Evolutionary conservation across 495 filamentous ascomycete species (phyloP).

Genomic region (Aspergillus biplanus): DNA sequence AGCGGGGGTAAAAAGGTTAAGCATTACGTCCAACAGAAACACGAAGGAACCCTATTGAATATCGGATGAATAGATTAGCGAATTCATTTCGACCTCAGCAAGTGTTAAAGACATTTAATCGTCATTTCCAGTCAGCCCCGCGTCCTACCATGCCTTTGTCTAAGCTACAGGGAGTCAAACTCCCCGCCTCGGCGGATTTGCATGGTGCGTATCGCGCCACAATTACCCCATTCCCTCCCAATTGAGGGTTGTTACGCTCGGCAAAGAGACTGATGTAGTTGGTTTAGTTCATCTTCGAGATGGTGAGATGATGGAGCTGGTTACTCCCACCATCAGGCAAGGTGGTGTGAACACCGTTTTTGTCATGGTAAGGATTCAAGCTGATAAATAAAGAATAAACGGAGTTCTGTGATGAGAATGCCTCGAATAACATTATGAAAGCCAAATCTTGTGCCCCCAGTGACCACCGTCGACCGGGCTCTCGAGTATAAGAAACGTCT

Average conservation of each 20-base stretch:
- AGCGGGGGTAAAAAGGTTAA: constrained; percentile 27
- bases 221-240: constrained; percentile 22
- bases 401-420: constrained; percentile 2
- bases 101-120: background rate
- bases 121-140: background rate
- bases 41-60: constrained; percentile 1
- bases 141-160: constrained; percentile 41
- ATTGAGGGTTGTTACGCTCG: background rate
- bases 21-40: background rate
- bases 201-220: constrained; percentile 50
- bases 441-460: constrained; percentile 75
- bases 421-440: constrained; percentile 29
- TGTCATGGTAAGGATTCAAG: constrained; percentile 66
- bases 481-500: constrained; percentile 74
- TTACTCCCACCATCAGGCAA: constrained; percentile 71
- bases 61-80: constrained; percentile 3
- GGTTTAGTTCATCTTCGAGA: constrained; percentile 68
- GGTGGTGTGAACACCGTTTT: constrained; percentile 80
- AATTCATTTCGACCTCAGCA: background rate
- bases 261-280: background rate
- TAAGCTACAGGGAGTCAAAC: constrained; percentile 50
- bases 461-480: constrained; percentile 74
- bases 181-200: constrained; percentile 74
- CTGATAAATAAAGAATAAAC: background rate
- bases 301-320: constrained; percentile 79